Base-by-base conservation (phyloP, 495 filamentous ascomycete genomes). In the Letharia columbiana region DNA sequence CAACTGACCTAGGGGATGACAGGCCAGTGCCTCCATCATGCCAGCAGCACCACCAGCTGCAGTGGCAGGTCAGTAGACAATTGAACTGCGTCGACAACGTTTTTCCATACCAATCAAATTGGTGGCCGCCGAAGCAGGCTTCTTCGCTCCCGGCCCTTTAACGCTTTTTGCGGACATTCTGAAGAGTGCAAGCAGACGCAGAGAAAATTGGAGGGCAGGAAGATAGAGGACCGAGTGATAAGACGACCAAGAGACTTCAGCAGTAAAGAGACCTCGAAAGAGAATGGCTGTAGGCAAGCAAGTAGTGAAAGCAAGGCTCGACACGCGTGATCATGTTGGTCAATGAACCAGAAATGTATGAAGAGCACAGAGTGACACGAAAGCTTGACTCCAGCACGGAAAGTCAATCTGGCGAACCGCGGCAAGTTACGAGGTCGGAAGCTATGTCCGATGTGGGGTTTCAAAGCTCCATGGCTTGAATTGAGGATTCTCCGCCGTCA, bases 11-110 rank as follows among this genome's bases (percentile, higher is more conserved):
- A 99, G 83, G 65, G 95, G 95, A 81, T 99, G 95, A 78, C 95
- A 99, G 66, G 84, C 91, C 61, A 99, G 86, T 39, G 95, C 95
- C 79, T 99, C 95, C 90, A 97, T 98, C 91, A 98, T 96, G 73
- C 95, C 95, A 62, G 95, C 95, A 73, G 91, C 92, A 74, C 95
- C 95, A 74, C 95, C 95, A 78, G 95, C 94, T 98, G 72, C 69
- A 45, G n/a, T 58, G 37, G 13, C 57, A 56, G 67, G 68, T 78
- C 52, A 79, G 78, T 70, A 40, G 44, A 45, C 11, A 23, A 31
- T 63, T 17, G 66, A 33, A 31, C 60, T 47, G 12, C 18, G 28
- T 44, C 20, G 4, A 61, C 50, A 28, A 62, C 54, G 44, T 35
- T 62, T 66, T 47, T 64, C 80, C 73, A 3, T 83, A 96, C 93